Evolutionary conservation across 257 asterid species (phyloP).

Genomic region (Forsythia viridissima): DNA sequence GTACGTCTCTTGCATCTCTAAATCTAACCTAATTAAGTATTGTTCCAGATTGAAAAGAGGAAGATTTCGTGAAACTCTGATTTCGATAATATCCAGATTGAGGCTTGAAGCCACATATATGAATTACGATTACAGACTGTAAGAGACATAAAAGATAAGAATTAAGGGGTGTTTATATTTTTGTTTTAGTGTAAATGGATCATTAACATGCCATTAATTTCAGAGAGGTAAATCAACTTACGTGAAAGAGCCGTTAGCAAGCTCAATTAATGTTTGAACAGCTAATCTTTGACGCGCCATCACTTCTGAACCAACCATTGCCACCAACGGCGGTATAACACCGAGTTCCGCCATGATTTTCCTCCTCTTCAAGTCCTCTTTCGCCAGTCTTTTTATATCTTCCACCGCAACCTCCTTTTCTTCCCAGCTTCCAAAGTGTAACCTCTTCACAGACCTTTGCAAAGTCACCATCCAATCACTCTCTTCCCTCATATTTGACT

Average conservation of each 20-base stretch:
- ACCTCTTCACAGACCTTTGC: slow-evolving; percentile 70
- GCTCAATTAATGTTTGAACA: slow-evolving; percentile 58
- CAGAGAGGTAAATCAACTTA: slow-evolving; percentile 39
- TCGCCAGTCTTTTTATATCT: slow-evolving; percentile 67
- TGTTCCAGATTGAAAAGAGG: neutral
- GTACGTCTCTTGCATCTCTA: too few relatives aligned
- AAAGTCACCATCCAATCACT: slow-evolving; percentile 45
- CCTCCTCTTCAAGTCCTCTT: slow-evolving; percentile 50
- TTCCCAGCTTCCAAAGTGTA: slow-evolving; percentile 83
- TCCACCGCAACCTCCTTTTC: slow-evolving; percentile 71
- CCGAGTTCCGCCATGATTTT: slow-evolving; percentile 88
- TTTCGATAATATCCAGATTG: neutral
- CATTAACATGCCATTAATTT: too few relatives aligned
- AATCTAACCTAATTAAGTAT: neutral
- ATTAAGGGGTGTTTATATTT: neutral
- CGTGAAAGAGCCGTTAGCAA: slow-evolving; percentile 78
- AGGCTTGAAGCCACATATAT: too few relatives aligned
- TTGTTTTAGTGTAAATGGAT: neutral
- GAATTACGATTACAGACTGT: neutral
- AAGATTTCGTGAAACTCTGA: neutral
- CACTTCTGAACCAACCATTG: slow-evolving; percentile 64
- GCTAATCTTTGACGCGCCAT: slow-evolving; percentile 62
- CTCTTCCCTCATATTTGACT: slow-evolving; percentile 18
- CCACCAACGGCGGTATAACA: slow-evolving; percentile 85
- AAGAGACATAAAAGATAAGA: neutral